These are phyloP conservation scores for Euphorbia pulcherrima DNA, from an alignment of 345 rosid species.

Conservation along the genomic window DNA sequence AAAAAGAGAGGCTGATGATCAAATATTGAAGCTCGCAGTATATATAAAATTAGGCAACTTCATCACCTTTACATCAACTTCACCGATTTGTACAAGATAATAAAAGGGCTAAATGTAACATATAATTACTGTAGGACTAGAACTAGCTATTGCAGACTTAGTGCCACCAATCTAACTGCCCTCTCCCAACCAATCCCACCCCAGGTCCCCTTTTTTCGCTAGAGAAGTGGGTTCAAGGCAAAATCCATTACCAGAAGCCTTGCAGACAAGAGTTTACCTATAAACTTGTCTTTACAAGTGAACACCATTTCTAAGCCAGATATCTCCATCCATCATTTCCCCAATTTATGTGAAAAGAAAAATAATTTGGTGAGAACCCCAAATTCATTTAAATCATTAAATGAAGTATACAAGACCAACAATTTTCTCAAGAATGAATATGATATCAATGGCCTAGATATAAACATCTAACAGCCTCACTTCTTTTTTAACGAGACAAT, in stretches of 20 bases:
- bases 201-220: too few relatives aligned
- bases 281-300: constrained; percentile 25
- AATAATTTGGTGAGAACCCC: constrained; percentile 27
- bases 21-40: neutral
- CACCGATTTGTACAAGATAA: constrained; percentile 17
- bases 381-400: constrained; percentile 32
- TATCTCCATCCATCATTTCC: constrained; percentile 25
- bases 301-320: constrained; percentile 24
- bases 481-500: constrained; percentile 27
- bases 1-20: neutral
- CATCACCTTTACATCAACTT: constrained; percentile 6
- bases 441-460: constrained; percentile 40
- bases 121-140: constrained; percentile 1
- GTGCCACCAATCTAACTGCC: neutral
- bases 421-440: constrained; percentile 31
- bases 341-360: constrained; percentile 17
- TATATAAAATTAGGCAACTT: neutral
- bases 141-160: constrained; percentile 4
- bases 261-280: constrained; percentile 6
- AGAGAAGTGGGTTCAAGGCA: neutral
- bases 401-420: constrained; percentile 32
- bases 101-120: neutral
- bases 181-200: neutral
- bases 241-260: neutral
- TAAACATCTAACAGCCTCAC: constrained; percentile 35